Base-by-base conservation (phyloP, 164 flowering plant species). In the Pachysandra terminalis region DNA sequence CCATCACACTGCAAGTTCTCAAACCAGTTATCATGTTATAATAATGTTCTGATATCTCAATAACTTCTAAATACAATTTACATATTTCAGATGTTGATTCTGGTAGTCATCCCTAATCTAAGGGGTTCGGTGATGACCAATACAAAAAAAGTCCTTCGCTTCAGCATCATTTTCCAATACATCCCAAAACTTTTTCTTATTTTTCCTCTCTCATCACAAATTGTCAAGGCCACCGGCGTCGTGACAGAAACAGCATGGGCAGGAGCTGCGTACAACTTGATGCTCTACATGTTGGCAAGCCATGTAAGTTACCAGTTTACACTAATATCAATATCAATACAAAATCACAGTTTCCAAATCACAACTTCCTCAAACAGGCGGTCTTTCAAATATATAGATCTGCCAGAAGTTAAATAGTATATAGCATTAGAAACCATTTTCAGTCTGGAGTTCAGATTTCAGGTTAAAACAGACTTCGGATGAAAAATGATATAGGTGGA, bases 161-260 rank as follows among this genome's bases (percentile, higher is more conserved):
- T 82, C 52, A 63, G 78, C 56, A 70, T 87, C 69, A 75, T 93
- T 21, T 75, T 83, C 51, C 98, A 93, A 78, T 93, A 86, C 74
- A 69, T 87, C 6, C 81, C 83, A 25, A 78, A 96, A 76, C 76
- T 93, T 4, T 85, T 71, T 70, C 84, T 86, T 26, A 87, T 84
- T 12, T 85, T 85, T 74, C 96, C 93, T 8, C 84, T 90, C 28
- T 84, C 88, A 21, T 77, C 83, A 19, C 79, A 88, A 79, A 85
- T 88, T 28, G 75, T 81, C 69, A 87, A 84, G 75, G 72, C 93
- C 16, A 77, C 87, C 14, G 96, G 96, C 4, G 87, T 86, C 59
- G 78, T 90, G 69, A 79, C 80, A n/a, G 86, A 84, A 79, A 86
- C 86, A 40, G 89, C 97, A n/a, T 93, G 96, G 98, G 92, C 88